Evolutionary conservation across 441 rosid genomes (phyloP).

Genomic region (Manihot esculenta): DNA sequence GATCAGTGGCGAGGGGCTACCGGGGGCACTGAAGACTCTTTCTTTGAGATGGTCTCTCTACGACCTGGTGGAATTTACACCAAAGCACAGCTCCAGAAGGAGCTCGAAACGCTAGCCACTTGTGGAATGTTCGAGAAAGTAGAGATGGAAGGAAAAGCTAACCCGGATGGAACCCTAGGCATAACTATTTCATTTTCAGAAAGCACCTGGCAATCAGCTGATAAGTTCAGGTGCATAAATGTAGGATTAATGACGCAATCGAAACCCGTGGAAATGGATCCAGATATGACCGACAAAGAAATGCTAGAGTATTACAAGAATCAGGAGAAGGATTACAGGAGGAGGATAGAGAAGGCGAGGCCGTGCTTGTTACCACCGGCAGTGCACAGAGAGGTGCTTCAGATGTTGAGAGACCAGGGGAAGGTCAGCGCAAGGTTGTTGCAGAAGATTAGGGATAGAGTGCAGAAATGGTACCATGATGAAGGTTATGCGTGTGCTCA

Average conservation of each 20-base stretch:
- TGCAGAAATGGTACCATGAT: constrained; percentile 94
- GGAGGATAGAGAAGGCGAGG: constrained; percentile 76
- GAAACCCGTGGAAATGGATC: constrained; percentile 81
- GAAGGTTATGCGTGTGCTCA: constrained; percentile 97
- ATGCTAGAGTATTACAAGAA: constrained; percentile 71
- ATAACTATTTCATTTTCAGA: constrained; percentile 71
- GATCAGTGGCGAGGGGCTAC: constrained; percentile 58
- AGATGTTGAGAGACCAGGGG: constrained; percentile 72
- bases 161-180: constrained; percentile 75
- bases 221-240: constrained; percentile 78
- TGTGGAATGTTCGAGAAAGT: constrained; percentile 99
- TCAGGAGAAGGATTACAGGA: constrained; percentile 83
- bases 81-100: constrained; percentile 72
- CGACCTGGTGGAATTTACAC: constrained; percentile 86
- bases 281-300: constrained; percentile 97
- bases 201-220: constrained; percentile 92
- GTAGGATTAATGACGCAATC: constrained; percentile 86
- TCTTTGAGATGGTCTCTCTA: constrained; percentile 93
- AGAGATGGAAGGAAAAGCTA: constrained; percentile 80
- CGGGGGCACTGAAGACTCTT: constrained; percentile 82
- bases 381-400: constrained; percentile 61
- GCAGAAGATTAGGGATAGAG: constrained; percentile 92
- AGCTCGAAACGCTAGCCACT: constrained; percentile 81
- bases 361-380: constrained; percentile 67
- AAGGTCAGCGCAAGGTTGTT: constrained; percentile 83